Base-by-base conservation (phyloP, 202 grass and related monocot species). In the Eragrostis tef region DNA sequence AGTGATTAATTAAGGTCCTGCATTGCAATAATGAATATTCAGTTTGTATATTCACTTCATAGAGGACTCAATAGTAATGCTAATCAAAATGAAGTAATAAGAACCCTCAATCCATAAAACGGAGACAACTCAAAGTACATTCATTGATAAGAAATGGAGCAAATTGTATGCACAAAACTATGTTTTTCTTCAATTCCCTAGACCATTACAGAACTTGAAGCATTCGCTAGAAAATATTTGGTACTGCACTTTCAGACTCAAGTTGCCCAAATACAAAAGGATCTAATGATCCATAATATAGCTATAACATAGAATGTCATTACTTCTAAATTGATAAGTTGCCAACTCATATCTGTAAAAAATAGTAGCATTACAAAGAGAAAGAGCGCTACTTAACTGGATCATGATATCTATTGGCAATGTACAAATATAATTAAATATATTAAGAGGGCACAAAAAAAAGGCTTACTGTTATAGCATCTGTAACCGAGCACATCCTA, bases 1-100 rank as follows among this genome's bases (percentile, higher is more conserved):
- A 86, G 1, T 79, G 75, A 20, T 81, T 79, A 76, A 94, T 83
- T 81, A 98, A 86, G 79, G 82, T 85, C 82, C 95, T 98, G 92
- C 77, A 86, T 42, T 51, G 44, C 79, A 81, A 90, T 80, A 48
- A 54, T 36, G 13, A 16, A 45, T 44, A 2, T 19, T 64, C 17
- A 64, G 5, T 77, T 53, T 71, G 41, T 47, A 47, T 64, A 22
- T 50, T 44, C 17, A 50, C n/a, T 63, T 22, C 43, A 73, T 46
- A 47, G 70, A 75, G 69, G 31, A 64, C 24, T 16, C 3, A 81
- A 64, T 14, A 53, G 11, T 64, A 81, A 75, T 31, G 7, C 15
- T 70, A 13, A 80, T 64, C 49, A 42, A 85, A 61, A 54, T 80
- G 22, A n/a, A 68, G 20, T 49, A 12, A 75, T 76, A 77, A 22